Evolutionary conservation across 202 grass and related monocot species (phyloP), one percentile per base, ranked within the genome.

Genomic region (Bolboschoenoplectus hybrid): DNA sequence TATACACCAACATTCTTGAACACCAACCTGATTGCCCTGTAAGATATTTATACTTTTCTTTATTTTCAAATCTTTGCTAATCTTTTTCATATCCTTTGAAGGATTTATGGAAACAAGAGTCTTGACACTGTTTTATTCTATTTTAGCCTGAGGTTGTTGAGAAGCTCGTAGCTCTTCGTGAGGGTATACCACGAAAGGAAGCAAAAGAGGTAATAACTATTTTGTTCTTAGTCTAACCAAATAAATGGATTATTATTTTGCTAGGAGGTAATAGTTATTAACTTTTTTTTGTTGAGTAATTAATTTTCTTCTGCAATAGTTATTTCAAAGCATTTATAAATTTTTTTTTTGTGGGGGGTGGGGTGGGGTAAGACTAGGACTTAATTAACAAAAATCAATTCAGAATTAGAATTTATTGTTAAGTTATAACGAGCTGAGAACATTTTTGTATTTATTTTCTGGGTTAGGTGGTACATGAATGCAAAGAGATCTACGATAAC

Each of bases 1-100:
- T 99, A 82, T 99, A 99, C 62, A 99, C 93, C 69, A 94, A 94
- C 86, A 99, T 99, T 86, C 89, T 99, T 66, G 97, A 99, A 88
- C 93, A 99, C 90, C 97, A 99, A 81, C 88, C 97, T 82, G 97
- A 99, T 83, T 99, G 97, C 88, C 97, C 93, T 13, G 97, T 99
- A 97, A 89, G 75, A 89, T 90, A 53, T 85, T 63, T 84, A 35
- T 81, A 73, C 9, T 2, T 56, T 35, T 16, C n/a, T 86, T 53
- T 53, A 9, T 50, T 17, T 60, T 49, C 11, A 79, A 68, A 61
- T 73, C 36, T 61, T 61, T 80, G 16, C 2, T 19, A 61, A 58
- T 60, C 52, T 39, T 20, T 66, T 55, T 86, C 4, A 56, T 64
- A 9, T 0, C 34, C 39, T 53, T 38, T 40, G 76, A 81, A 43